Evolutionary conservation across 108 stramenopile genomes (phyloP).

Genomic region (Conticribra weissflogii): DNA sequence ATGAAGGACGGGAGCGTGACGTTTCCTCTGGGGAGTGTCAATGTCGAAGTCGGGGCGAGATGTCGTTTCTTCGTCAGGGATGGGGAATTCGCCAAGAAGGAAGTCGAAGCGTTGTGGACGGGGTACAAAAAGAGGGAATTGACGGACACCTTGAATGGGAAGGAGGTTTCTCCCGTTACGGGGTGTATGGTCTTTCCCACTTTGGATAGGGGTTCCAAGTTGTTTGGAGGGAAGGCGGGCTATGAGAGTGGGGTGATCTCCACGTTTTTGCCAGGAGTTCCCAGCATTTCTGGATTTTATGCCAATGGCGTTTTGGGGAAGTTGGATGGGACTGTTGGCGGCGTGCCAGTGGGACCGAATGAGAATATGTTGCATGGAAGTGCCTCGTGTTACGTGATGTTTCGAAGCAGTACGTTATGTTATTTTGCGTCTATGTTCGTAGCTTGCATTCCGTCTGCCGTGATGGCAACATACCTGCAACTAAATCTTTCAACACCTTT

Average conservation of each 20-base stretch:
- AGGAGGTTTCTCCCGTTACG: conserved; percentile 49
- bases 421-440: too few species aligned
- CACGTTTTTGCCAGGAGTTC: conserved; percentile 56
- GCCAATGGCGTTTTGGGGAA: conserved; percentile 78
- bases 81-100: conserved; percentile 84
- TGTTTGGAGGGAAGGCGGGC: conserved; percentile 79
- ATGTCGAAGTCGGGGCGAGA: conserved; percentile 74
- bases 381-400: conserved; percentile 66
- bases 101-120: conserved; percentile 83
- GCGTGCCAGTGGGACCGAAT: conserved; percentile 15
- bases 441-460: too few species aligned
- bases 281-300: conserved; percentile 77
- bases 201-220: conserved; percentile 78
- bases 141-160: conserved; percentile 36
- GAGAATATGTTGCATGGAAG: conserved; percentile 69
- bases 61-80: conserved; percentile 88
- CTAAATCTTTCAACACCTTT: too few species aligned
- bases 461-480: too few species aligned
- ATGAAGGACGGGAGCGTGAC: conserved; percentile 90
- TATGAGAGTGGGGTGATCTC: conserved; percentile 68
- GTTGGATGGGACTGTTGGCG: conserved; percentile 49
- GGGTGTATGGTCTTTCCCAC: conserved; percentile 81
- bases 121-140: conserved; percentile 80
- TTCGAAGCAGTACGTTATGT: conserved; percentile 74
- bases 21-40: conserved; percentile 74